Conservation (phyloP, 2,329 filamentous ascomycete genomes). For the Beauveria asiatica region DNA sequence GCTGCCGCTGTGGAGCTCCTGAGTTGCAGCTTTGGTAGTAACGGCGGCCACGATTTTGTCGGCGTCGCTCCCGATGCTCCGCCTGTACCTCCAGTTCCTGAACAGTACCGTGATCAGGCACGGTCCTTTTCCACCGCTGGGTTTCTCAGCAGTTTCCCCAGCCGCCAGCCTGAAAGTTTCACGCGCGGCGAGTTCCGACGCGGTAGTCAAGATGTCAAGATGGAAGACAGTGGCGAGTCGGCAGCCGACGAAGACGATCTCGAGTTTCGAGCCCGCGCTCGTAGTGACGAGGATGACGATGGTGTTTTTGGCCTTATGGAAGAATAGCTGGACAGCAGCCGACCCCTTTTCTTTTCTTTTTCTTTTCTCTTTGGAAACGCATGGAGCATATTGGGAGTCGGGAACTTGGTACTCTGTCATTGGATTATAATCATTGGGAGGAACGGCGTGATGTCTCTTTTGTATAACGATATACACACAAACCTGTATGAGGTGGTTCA, state of each 20-base stretch:
- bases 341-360: constrained; percentile 15
- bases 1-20: constrained; percentile 85
- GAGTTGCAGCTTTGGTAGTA: constrained; percentile 83
- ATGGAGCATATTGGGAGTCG: constrained; percentile 17
- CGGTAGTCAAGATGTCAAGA: constrained; percentile 52
- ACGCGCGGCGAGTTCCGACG: constrained; percentile 48
- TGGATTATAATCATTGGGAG: constrained; percentile 23
- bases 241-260: constrained; percentile 61
- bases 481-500: constrained; percentile 43
- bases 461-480: constrained; percentile 38
- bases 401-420: constrained; percentile 20
- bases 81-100: constrained; percentile 79
- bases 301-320: constrained; percentile 97
- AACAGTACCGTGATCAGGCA: constrained; percentile 62
- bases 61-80: constrained; percentile 65
- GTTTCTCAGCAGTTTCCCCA: constrained; percentile 56
- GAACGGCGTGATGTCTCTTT: constrained; percentile 35
- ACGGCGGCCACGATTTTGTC: constrained; percentile 54
- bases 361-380: constrained; percentile 14
- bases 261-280: constrained; percentile 50
- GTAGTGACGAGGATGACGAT: constrained; percentile 84
- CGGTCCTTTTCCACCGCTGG: constrained; percentile 49
- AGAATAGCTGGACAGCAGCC: constrained; percentile 45
- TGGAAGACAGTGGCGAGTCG: constrained; percentile 57
- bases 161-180: constrained; percentile 55